A percentile compares a stretch with the other conserved stretches of the same genome.
These are phyloP conservation scores for Ephemerocybe angulata DNA, from an alignment of 768 basidiomycete species.

Conservation along the genomic window DNA sequence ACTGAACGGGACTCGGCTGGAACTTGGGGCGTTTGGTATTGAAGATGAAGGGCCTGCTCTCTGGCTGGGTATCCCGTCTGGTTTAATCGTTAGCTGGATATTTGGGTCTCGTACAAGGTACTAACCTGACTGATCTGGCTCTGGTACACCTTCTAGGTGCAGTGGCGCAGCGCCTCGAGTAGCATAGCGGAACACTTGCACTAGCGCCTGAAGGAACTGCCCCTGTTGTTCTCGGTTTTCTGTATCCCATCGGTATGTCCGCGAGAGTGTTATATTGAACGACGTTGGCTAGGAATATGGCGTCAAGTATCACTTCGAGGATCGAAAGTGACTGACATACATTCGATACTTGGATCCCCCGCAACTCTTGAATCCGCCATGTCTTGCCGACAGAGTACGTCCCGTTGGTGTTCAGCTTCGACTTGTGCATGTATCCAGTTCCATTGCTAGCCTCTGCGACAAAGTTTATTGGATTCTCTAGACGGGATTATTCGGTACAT, in stretches of 20 bases:
- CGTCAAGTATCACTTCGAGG: neutral
- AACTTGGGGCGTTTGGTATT: neutral
- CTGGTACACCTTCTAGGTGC: conserved; percentile 56
- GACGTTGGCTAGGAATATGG: conserved; percentile 43
- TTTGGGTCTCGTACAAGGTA: neutral
- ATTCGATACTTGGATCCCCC: conserved; percentile 68
- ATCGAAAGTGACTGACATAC: conserved; percentile 41
- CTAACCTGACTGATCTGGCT: conserved; percentile 37
- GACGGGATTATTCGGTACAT: conserved; percentile 33
- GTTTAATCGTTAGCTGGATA: neutral
- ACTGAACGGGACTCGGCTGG: neutral
- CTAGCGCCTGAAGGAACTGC: conserved; percentile 62
- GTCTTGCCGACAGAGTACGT: conserved; percentile 97
- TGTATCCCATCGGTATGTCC: conserved; percentile 88
- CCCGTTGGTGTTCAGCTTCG: conserved; percentile 91
- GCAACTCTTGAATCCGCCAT: conserved; percentile 83
- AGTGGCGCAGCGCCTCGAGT: conserved; percentile 42
- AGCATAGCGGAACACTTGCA: conserved; percentile 57
- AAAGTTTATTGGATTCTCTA: conserved; percentile 9
- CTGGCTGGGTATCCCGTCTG: neutral
- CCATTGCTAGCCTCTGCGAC: conserved; percentile 56
- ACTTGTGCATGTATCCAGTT: conserved; percentile 85
- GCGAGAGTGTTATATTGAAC: conserved; percentile 83
- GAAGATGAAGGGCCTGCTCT: neutral
- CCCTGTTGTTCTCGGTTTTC: conserved; percentile 71